A percentile compares a stretch with the other conserved stretches of the same genome.
Conservation (phyloP, 2,329 filamentous ascomycete species). For the Talaromyces atroroseus region DNA sequence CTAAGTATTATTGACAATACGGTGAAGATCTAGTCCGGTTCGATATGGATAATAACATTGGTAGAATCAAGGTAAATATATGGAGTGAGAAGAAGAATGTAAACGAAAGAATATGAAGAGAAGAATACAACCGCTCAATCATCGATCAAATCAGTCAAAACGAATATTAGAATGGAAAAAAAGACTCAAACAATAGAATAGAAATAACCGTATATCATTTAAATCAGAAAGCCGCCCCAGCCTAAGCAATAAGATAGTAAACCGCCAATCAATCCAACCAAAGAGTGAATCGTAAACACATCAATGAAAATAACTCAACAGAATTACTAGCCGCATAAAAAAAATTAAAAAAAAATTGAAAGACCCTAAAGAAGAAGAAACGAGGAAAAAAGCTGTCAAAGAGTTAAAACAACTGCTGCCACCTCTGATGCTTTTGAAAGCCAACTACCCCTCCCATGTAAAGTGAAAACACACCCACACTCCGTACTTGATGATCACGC, state of each 20-base stretch:
- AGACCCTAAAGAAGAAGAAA: neutral
- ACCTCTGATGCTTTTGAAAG: constrained; percentile 8
- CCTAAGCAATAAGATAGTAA: neutral
- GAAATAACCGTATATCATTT: neutral
- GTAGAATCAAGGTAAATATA: neutral
- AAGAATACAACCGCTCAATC: neutral
- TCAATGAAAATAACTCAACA: neutral
- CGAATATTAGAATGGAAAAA: neutral
- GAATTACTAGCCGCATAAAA: neutral
- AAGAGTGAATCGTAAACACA: neutral
- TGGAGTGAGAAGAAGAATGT: neutral
- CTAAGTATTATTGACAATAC: neutral
- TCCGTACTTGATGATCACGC: constrained; percentile 1
- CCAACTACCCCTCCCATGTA: constrained; percentile 1
- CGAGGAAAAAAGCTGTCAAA: neutral
- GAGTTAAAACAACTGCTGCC: neutral
- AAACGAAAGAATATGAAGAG: neutral
- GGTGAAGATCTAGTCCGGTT: neutral
- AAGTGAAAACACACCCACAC: constrained; percentile 8
- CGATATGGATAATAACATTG: neutral
- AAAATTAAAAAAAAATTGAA: no score
- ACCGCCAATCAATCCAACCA: neutral
- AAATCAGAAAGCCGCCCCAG: neutral
- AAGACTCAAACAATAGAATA: neutral
- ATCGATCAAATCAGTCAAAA: neutral